Percentiles rank a stretch among this genome's conserved stretches.
phyloP scores from a whole-genome alignment of 2,329 filamentous ascomycete species.

The Aureobasidium subglaciale region DNA sequence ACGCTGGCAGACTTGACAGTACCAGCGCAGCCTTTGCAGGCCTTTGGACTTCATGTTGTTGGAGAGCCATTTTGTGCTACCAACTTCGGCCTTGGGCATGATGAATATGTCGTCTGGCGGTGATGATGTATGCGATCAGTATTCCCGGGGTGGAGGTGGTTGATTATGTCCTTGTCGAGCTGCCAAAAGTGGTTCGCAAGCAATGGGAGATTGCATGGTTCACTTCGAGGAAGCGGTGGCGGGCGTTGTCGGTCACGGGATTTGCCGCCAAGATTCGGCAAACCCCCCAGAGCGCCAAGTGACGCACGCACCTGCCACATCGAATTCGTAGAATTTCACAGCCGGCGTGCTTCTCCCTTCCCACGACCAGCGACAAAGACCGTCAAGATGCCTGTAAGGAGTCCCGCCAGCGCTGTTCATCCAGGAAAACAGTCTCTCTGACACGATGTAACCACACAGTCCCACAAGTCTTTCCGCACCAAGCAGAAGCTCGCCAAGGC shows the following conservation, averaged over 20 bases:
- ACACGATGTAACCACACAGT: slow-evolving; percentile 48
- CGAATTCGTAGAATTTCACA: slow-evolving; percentile 11
- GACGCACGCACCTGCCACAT: slow-evolving; percentile 3
- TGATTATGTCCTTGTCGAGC: neutral
- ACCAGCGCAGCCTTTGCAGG: slow-evolving; percentile 78
- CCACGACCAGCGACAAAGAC: slow-evolving; percentile 17
- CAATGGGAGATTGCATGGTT: neutral
- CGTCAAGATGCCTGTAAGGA: slow-evolving; percentile 20
- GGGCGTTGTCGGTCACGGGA: slow-evolving; percentile 1
- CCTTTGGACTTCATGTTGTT: slow-evolving; percentile 86
- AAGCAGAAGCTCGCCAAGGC: slow-evolving; percentile 99
- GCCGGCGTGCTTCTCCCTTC: neutral
- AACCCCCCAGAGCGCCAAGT: slow-evolving; percentile 13
- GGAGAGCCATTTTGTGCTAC: slow-evolving; percentile 79
- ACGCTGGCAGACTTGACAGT: slow-evolving; percentile 71
- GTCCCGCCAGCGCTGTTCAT: neutral
- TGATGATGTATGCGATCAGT: neutral
- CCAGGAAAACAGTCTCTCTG: neutral
- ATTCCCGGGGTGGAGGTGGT: neutral
- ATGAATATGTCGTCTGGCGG: neutral
- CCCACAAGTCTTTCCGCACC: slow-evolving; percentile 99
- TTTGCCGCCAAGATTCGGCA: slow-evolving; percentile 10
- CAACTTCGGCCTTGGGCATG: slow-evolving; percentile 68
- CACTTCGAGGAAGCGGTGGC: neutral
- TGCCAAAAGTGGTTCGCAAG: neutral